Conservation (phyloP, 2,329 filamentous ascomycete genomes). For the Orbilia javanica region DNA sequence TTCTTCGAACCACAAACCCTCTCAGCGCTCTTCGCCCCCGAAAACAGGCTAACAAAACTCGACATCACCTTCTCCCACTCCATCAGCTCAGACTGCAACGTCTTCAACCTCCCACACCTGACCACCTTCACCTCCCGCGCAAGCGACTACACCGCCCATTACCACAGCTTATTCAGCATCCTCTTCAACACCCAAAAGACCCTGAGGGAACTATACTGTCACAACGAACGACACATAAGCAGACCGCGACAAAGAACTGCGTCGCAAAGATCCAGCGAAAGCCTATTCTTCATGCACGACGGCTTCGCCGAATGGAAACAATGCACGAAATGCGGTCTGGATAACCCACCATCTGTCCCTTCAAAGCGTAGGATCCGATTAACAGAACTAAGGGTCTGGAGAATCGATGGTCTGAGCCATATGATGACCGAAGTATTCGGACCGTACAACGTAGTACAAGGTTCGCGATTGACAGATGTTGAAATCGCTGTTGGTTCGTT, state of each 20-base stretch:
- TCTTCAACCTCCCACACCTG: conserved; percentile 6
- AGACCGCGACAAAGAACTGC: not conserved
- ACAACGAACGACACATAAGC: not conserved
- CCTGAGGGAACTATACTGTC: conserved; percentile 8
- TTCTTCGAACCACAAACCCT: not conserved
- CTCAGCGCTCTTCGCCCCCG: not conserved
- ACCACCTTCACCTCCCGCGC: not conserved
- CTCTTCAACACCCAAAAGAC: conserved; percentile 22
- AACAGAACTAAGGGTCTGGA: not conserved
- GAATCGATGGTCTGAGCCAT: not conserved
- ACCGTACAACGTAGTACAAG: not conserved
- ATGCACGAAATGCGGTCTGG: not conserved
- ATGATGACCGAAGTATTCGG: conserved; percentile 1
- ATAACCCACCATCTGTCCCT: not conserved
- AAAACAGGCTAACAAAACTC: conserved; percentile 20
- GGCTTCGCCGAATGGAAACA: conserved; percentile 12
- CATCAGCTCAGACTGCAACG: not conserved
- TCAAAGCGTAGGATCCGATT: not conserved
- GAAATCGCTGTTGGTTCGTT: conserved; percentile 2
- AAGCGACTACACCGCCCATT: not conserved
- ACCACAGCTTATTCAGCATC: conserved; percentile 27
- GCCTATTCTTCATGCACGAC: not conserved
- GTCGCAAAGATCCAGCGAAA: not conserved
- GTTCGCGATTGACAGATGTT: not conserved
- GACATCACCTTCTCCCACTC: not conserved